Evolutionary conservation across 805 yeast genomes (phyloP).

Genomic region (Debaryomyces castellii): DNA sequence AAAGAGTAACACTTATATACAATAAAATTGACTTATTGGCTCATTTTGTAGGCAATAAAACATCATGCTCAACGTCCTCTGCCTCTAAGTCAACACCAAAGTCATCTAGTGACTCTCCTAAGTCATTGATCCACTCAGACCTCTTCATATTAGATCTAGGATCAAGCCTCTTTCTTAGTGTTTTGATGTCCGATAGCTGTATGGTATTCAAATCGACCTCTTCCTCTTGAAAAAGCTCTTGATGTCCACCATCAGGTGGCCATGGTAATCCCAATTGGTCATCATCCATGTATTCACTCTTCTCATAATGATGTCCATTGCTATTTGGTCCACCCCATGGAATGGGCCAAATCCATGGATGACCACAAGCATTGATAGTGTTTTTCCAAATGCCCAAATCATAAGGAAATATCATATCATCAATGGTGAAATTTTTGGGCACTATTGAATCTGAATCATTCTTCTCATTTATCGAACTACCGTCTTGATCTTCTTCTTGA

Average conservation of each 20-base stretch:
- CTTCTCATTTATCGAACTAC: not conserved
- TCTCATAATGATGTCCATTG: conserved; percentile 57
- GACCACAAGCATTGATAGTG: conserved; percentile 55
- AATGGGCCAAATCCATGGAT: conserved; percentile 60
- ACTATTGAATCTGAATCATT: conserved; percentile 16
- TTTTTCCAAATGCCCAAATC: conserved; percentile 66
- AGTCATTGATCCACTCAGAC: conserved; percentile 65
- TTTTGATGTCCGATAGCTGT: conserved; percentile 14
- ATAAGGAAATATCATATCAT: conserved; percentile 81
- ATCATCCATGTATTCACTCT: conserved; percentile 51
- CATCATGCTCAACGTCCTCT: conserved; percentile 37
- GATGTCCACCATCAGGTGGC: conserved; percentile 86
- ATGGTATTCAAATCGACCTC: conserved; percentile 15
- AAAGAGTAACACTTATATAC: too few species aligned
- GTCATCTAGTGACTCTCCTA: conserved; percentile 83
- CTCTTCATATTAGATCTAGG: conserved; percentile 38
- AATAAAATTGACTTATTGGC: too few species aligned
- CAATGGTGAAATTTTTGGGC: conserved; percentile 47
- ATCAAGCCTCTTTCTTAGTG: conserved; percentile 33
- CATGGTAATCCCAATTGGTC: conserved; percentile 75
- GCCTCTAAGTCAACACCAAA: conserved; percentile 84
- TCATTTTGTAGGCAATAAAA: not conserved
- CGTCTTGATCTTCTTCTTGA: not conserved
- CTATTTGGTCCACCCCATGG: conserved; percentile 70
- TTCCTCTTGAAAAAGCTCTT: conserved; percentile 23